These are phyloP conservation scores for Nosema muscidifuracis DNA, from an alignment of 371 early-diverging fungal genomes.

Conservation along the genomic window DNA sequence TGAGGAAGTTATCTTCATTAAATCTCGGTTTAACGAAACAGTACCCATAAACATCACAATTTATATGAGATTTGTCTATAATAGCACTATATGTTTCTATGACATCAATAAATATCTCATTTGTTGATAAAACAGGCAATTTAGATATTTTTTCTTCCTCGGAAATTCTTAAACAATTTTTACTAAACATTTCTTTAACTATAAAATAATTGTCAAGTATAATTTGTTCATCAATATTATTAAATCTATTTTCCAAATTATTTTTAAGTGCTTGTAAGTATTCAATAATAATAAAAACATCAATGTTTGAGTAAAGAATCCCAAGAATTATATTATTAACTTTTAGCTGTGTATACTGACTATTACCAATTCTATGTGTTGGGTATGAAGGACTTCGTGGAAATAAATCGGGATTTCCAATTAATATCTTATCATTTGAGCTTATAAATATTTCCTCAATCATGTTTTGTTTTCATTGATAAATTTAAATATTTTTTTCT, in stretches of 20 bases:
- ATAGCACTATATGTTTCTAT: conserved; percentile 8
- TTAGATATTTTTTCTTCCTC: neutral
- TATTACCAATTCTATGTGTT: neutral
- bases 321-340: conserved; percentile 18
- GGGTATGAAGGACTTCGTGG: neutral
- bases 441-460: conserved; percentile 40
- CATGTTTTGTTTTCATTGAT: too few species aligned
- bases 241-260: conserved; percentile 4
- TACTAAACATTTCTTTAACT: conserved; percentile 4
- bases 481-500: too few species aligned
- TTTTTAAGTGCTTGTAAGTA: neutral
- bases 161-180: too few species aligned
- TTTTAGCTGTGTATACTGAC: neutral
- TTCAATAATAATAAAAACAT: neutral
- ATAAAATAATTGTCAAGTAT: conserved; percentile 24
- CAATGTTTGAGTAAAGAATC: conserved; percentile 9
- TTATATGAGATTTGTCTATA: neutral
- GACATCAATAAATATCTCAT: conserved; percentile 29
- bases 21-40: conserved; percentile 15
- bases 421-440: conserved; percentile 3
- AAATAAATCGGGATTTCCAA: conserved; percentile 13
- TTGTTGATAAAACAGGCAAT: conserved; percentile 5
- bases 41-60: neutral
- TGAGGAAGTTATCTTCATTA: neutral
- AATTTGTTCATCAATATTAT: neutral